These are phyloP conservation scores for Castanea crenata DNA, from an alignment of 306 rosid species.

Conservation along the genomic window DNA sequence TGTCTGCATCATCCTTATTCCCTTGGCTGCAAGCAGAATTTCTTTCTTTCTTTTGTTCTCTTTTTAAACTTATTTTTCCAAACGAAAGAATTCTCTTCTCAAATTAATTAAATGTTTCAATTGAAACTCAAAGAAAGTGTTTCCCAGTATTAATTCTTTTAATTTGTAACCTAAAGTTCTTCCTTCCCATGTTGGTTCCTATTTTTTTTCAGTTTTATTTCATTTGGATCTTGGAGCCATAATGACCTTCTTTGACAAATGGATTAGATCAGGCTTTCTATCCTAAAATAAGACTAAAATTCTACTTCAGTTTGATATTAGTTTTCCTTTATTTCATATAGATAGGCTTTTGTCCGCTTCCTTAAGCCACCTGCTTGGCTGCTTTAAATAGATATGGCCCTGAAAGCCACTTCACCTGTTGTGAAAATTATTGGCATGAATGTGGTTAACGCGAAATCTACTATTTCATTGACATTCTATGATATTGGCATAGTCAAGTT, in stretches of 20 bases:
- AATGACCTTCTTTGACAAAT: background rate
- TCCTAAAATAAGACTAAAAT: background rate
- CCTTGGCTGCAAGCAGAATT: background rate
- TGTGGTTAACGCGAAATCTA: background rate
- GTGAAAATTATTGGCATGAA: background rate
- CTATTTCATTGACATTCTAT: background rate
- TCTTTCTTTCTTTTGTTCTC: background rate
- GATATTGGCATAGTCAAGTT: background rate
- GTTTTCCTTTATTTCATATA: background rate
- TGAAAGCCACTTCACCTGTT: background rate
- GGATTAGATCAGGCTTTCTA: background rate
- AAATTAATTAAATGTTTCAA: background rate
- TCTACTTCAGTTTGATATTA: background rate
- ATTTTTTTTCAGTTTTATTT: conserved; percentile 5
- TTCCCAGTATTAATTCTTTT: background rate
- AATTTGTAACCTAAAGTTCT: background rate
- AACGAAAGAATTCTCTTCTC: background rate
- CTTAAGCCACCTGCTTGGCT: background rate
- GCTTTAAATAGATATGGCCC: background rate
- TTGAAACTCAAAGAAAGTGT: background rate
- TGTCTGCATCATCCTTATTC: background rate
- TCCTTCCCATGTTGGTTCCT: background rate
- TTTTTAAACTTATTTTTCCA: background rate
- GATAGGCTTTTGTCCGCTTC: background rate
- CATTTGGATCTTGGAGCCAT: background rate